Percentiles rank a stretch among this genome's conserved stretches.
These are phyloP conservation scores for Alternaria arborescens DNA, from an alignment of 2,329 filamentous ascomycete genomes.

Conservation along the genomic window DNA sequence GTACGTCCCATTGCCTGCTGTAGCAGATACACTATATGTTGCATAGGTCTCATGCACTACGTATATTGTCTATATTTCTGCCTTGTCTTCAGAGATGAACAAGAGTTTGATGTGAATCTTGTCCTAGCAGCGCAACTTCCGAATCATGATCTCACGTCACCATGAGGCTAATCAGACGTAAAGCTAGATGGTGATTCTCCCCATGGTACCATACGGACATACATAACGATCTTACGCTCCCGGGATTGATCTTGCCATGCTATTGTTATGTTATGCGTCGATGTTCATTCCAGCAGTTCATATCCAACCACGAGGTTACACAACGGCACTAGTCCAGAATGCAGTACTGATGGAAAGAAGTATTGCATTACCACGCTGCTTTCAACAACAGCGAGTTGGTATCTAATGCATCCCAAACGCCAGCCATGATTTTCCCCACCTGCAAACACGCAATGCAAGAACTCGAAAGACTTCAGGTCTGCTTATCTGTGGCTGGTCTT, in stretches of 20 bases:
- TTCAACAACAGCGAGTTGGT: slow-evolving; percentile 33
- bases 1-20: neutral
- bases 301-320: no score
- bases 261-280: no score
- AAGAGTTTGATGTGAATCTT: no score
- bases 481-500: slow-evolving; percentile 72
- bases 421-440: slow-evolving; percentile 38
- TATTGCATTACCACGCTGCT: slow-evolving; percentile 33
- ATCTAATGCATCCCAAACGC: slow-evolving; percentile 46
- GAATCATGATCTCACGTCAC: no score
- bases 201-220: no score
- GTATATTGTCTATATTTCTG: no score
- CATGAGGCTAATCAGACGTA: no score
- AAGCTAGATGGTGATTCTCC: no score
- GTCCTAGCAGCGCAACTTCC: no score
- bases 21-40: neutral
- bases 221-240: no score
- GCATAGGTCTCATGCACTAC: no score
- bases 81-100: fast-evolving
- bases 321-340: neutral
- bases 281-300: no score
- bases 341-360: slow-evolving; percentile 4
- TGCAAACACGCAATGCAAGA: slow-evolving; percentile 23
- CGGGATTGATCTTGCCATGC: fast-evolving
- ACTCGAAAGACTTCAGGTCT: slow-evolving; percentile 10